These are phyloP conservation scores for Oxyria digyna DNA, from an alignment of 148 eudicot species.

Conservation along the genomic window DNA sequence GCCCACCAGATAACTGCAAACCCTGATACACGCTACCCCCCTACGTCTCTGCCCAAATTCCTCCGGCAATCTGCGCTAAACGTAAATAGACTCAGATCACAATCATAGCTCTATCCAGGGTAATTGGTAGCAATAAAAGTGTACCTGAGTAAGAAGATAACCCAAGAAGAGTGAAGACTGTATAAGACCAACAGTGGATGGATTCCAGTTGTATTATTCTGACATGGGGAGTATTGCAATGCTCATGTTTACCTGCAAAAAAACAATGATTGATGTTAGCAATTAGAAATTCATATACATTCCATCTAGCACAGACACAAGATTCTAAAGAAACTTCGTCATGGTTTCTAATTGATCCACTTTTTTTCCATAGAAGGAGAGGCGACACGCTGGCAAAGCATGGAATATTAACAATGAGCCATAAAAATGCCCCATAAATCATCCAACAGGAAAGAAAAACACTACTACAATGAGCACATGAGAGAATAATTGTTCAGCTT, in stretches of 20 bases:
- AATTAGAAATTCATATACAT: background rate
- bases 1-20: constrained; percentile 98
- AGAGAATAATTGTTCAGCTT: no score
- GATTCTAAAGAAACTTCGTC: background rate
- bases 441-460: no score
- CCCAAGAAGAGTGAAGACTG: constrained; percentile 99
- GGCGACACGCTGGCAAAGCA: no score
- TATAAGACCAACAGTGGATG: constrained; percentile 78
- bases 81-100: background rate
- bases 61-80: constrained; percentile 71
- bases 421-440: no score
- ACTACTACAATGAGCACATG: no score
- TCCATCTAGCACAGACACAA: no score
- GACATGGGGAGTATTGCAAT: no score
- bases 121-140: background rate
- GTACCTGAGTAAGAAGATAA: constrained; percentile 92
- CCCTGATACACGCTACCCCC: constrained; percentile 74
- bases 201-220: constrained; percentile 70
- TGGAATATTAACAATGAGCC: no score
- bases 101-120: background rate
- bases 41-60: constrained; percentile 96
- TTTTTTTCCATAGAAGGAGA: no score
- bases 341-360: background rate
- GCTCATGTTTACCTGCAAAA: constrained; percentile 88
- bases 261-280: constrained; percentile 13